Conservation (phyloP, 345 rosid species). For the Eucalyptus virginea region DNA sequence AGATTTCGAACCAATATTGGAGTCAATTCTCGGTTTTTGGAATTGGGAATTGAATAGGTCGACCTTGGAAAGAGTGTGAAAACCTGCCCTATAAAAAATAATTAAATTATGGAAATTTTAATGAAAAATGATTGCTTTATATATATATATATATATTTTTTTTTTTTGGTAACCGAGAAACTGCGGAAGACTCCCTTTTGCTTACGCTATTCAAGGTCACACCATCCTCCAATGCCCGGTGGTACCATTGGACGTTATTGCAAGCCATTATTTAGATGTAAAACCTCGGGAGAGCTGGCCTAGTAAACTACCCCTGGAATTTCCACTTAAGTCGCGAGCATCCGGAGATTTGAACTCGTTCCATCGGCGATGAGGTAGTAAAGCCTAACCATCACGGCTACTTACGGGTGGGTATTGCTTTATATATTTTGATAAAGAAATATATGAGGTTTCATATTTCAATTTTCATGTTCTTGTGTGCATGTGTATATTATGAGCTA, state of each 20-base stretch:
- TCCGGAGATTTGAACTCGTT: rapidly evolving
- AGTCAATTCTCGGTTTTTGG: neutral
- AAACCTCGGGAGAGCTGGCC: rapidly evolving
- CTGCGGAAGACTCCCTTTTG: too few species aligned
- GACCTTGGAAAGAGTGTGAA: neutral
- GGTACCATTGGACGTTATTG: rapidly evolving
- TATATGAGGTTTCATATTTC: neutral
- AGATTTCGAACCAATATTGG: neutral
- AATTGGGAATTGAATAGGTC: neutral
- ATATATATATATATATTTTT: neutral
- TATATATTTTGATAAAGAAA: neutral
- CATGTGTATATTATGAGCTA: neutral
- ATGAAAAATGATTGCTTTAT: neutral
- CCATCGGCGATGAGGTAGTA: too few species aligned
- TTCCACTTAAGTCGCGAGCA: too few species aligned
- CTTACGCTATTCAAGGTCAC: too few species aligned
- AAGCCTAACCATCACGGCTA: too few species aligned
- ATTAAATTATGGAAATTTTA: neutral
- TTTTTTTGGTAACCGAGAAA: too few species aligned
- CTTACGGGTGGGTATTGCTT: neutral
- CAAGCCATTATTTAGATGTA: too few species aligned
- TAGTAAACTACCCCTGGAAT: rapidly evolving
- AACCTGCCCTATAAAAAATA: neutral
- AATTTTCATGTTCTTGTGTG: neutral
- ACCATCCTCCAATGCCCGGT: rapidly evolving